Conservation (phyloP, 768 basidiomycete species). For the Boletus pseudo-olivaceus region DNA sequence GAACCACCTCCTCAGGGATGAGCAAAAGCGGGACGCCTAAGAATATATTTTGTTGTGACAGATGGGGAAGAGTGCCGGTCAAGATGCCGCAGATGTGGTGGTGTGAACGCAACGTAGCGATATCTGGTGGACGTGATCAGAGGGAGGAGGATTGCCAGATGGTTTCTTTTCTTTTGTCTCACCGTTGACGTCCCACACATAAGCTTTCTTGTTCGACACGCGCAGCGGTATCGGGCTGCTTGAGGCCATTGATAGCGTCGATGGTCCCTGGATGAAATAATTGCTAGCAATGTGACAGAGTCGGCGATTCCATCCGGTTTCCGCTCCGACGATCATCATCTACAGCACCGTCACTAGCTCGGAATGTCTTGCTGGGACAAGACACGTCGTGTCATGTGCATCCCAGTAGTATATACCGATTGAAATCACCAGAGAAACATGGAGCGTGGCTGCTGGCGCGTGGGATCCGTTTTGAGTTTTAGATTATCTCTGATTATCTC, state of each 20-base stretch:
- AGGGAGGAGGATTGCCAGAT: neutral
- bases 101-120: conserved; percentile 71
- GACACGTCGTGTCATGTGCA: no score
- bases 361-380: no score
- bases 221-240: conserved; percentile 50
- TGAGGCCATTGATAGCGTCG: conserved; percentile 5
- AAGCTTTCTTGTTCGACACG: conserved; percentile 75
- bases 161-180: conserved; percentile 6
- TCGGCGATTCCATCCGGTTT: conserved; percentile 7
- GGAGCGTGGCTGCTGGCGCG: neutral
- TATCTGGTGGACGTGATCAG: conserved; percentile 48
- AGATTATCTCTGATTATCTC: conserved; percentile 11
- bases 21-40: conserved; percentile 87
- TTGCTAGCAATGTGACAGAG: neutral
- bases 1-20: conserved; percentile 88
- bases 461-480: neutral
- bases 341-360: no score
- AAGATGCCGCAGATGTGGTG: conserved; percentile 84
- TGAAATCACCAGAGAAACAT: neutral
- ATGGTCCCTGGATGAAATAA: neutral
- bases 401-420: no score
- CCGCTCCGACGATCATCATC: no score
- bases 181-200: conserved; percentile 91
- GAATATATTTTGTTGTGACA: conserved; percentile 96
- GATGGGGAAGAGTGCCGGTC: conserved; percentile 87